Evolutionary conservation across 2,329 filamentous ascomycete genomes (phyloP).

Genomic region (Colletotrichum plurivorum): DNA sequence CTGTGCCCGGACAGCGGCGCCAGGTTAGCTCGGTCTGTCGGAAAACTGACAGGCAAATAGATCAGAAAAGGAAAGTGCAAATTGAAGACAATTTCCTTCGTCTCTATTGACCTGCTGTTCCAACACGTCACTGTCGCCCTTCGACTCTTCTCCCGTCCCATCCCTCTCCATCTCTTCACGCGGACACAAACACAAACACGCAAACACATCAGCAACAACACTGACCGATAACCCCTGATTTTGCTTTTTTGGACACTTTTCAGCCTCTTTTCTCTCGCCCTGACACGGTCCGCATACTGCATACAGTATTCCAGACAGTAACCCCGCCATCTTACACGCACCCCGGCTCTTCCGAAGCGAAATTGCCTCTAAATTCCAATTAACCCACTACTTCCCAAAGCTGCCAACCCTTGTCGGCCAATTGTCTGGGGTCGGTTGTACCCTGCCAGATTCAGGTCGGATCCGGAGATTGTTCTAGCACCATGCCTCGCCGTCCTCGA

Average conservation of each 20-base stretch:
- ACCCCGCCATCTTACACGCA: constrained; percentile 27
- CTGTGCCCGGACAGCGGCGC: constrained; percentile 11
- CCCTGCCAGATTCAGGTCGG: constrained; percentile 33
- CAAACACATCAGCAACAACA: neutral
- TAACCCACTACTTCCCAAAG: constrained; percentile 14
- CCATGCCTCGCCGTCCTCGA: constrained; percentile 31
- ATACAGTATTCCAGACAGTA: constrained; percentile 27
- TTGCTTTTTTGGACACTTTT: constrained; percentile 8
- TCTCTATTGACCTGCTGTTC: constrained; percentile 3
- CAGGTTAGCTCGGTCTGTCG: constrained; percentile 16
- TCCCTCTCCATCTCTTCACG: neutral
- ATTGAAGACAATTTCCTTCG: constrained; percentile 35
- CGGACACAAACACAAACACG: neutral
- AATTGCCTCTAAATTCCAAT: constrained; percentile 32
- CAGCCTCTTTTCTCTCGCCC: constrained; percentile 8
- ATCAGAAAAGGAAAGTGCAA: constrained; percentile 28
- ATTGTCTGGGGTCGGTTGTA: constrained; percentile 26
- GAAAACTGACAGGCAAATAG: constrained; percentile 22
- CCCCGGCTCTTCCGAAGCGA: constrained; percentile 35
- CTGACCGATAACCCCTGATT: neutral
- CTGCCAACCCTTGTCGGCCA: constrained; percentile 18
- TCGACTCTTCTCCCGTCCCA: constrained; percentile 5
- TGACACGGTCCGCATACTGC: constrained; percentile 15
- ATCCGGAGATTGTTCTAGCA: constrained; percentile 36
- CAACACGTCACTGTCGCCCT: neutral